Conservation (phyloP, 2,329 filamentous ascomycete species). For the Aspergillus sp. region DNA sequence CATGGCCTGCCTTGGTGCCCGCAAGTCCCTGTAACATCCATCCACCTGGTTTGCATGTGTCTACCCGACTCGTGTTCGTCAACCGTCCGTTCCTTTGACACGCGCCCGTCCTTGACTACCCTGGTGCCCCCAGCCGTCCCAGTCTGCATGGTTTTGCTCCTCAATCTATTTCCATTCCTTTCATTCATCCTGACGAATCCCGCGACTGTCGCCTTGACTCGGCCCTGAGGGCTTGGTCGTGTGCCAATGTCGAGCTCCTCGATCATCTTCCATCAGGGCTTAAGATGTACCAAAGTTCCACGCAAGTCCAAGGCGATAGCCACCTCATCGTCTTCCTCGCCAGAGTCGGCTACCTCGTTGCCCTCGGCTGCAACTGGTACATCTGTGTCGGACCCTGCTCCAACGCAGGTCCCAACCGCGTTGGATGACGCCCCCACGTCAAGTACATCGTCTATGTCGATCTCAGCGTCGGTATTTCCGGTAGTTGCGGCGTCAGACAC, state of each 20-base stretch:
- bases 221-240: slow-evolving; percentile 19
- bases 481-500: background rate
- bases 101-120: background rate
- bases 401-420: background rate
- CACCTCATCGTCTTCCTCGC: slow-evolving; percentile 4
- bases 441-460: background rate
- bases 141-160: background rate
- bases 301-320: slow-evolving; percentile 15
- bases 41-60: slow-evolving; percentile 4
- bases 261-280: slow-evolving; percentile 20
- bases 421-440: background rate
- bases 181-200: slow-evolving; percentile 3
- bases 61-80: slow-evolving; percentile 2
- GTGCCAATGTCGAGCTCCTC: slow-evolving; percentile 27
- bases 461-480: background rate
- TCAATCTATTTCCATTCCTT: background rate
- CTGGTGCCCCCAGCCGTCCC: background rate
- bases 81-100: slow-evolving; percentile 1
- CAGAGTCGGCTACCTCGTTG: slow-evolving; percentile 3
- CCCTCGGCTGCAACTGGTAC: slow-evolving; percentile 3
- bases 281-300: slow-evolving; percentile 23
- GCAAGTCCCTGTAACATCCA: slow-evolving; percentile 4
- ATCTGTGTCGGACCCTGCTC: background rate
- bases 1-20: slow-evolving; percentile 11
- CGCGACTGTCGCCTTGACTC: slow-evolving; percentile 3